Percentiles rank a stretch among this genome's conserved stretches.
Conservation (phyloP, 169 alveolate genomes). For the Plasmodium yoelii region DNA sequence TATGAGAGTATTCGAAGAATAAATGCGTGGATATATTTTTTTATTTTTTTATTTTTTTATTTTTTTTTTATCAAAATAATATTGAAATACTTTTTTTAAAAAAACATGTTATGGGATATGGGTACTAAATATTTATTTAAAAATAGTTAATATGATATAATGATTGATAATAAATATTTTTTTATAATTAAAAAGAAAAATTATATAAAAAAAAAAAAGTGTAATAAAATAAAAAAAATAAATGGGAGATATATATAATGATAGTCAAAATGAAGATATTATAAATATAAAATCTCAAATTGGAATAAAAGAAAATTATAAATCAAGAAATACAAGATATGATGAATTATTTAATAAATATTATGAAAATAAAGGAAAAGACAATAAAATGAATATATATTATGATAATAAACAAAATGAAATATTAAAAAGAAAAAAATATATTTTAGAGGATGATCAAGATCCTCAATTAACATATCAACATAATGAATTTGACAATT, state of each 20-base stretch:
- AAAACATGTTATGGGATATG: no score
- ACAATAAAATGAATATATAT: neutral
- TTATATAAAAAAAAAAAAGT: no score
- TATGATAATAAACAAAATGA: neutral
- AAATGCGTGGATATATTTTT: no score
- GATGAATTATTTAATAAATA: conserved; percentile 4
- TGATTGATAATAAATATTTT: conserved; percentile 7
- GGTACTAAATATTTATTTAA: no score
- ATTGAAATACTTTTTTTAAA: no score
- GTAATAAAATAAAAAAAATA: neutral
- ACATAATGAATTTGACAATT: neutral
- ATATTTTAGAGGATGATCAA: neutral
- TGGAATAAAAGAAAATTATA: neutral
- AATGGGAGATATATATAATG: neutral
- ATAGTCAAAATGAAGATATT: neutral
- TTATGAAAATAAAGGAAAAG: conserved; percentile 1
- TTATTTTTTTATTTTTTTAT: no score
- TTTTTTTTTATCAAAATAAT: no score
- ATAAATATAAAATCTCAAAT: neutral
- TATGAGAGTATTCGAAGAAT: no score
- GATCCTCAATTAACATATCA: conserved; percentile 1
- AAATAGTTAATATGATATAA: conserved; percentile 5
- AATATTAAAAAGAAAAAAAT: neutral
- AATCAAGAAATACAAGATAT: neutral
- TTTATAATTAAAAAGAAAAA: neutral